Conservation (phyloP, 495 filamentous ascomycete genomes). For the Aspergillus asperescens region DNA sequence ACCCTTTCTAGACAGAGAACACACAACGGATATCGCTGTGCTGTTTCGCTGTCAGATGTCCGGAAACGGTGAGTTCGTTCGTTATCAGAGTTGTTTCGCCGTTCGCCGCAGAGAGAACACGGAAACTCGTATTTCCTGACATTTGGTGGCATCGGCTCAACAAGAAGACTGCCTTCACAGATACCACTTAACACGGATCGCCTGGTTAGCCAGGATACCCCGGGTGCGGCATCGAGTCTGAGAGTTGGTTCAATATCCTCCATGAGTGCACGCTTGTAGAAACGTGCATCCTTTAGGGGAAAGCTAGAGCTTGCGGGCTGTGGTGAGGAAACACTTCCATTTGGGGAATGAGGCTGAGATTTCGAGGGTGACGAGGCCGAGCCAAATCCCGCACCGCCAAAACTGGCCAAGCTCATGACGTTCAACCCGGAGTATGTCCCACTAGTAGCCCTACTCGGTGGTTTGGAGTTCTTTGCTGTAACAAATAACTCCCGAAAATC, state of each 20-base stretch:
- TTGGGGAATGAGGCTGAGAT: slow-evolving; percentile 36
- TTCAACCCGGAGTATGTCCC: slow-evolving; percentile 62
- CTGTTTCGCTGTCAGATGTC: slow-evolving; percentile 74
- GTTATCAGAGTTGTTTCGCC: slow-evolving; percentile 60
- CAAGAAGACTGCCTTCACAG: slow-evolving; percentile 77
- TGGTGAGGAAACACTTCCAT: slow-evolving; percentile 36
- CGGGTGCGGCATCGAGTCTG: slow-evolving; percentile 80
- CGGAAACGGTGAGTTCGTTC: slow-evolving; percentile 83
- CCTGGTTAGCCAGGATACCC: slow-evolving; percentile 87
- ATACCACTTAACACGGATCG: slow-evolving; percentile 77
- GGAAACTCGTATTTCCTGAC: slow-evolving; percentile 58
- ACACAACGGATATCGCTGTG: slow-evolving; percentile 86
- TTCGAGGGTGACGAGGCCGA: slow-evolving; percentile 41
- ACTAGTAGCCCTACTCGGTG: slow-evolving; percentile 58
- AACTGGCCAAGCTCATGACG: slow-evolving; percentile 54
- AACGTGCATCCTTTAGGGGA: slow-evolving; percentile 80
- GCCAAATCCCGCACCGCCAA: slow-evolving; percentile 42
- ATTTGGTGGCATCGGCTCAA: slow-evolving; percentile 72
- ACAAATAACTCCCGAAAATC: slow-evolving; percentile 79
- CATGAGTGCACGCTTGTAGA: slow-evolving; percentile 79
- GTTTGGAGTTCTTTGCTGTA: slow-evolving; percentile 56
- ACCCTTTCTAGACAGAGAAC: slow-evolving; percentile 79
- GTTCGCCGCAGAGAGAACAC: slow-evolving; percentile 87
- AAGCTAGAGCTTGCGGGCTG: slow-evolving; percentile 31
- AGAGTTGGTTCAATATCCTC: slow-evolving; percentile 96